Evolutionary conservation across 148 eudicot species (phyloP).

Genomic region (Linanthus parryae): DNA sequence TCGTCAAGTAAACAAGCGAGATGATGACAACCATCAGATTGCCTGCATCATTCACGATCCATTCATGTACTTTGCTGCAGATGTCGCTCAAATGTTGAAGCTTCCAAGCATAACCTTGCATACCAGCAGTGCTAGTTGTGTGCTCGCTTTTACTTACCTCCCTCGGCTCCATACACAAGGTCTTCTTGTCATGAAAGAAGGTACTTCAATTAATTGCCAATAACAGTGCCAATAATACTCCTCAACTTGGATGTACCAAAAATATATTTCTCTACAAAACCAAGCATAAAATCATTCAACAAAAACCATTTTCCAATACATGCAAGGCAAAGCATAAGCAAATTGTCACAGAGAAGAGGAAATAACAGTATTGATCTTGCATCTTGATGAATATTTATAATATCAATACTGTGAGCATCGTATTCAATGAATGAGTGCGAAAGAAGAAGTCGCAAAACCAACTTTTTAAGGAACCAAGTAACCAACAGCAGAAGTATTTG

Average conservation of each 20-base stretch:
- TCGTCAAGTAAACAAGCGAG: too few species aligned
- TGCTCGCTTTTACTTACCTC: background rate
- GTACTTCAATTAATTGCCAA: background rate
- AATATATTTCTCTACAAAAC: background rate
- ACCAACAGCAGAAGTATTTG: too few species aligned
- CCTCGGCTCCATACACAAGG: constrained; percentile 12
- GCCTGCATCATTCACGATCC: constrained; percentile 22
- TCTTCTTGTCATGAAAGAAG: constrained; percentile 16
- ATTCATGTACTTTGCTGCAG: constrained; percentile 18
- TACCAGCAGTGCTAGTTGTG: constrained; percentile 12
- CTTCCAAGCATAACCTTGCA: constrained; percentile 17
- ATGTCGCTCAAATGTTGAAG: constrained; percentile 14
- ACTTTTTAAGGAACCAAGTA: too few species aligned
- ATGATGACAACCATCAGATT: background rate
- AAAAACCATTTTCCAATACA: background rate
- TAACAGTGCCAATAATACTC: background rate
- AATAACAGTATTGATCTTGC: too few species aligned
- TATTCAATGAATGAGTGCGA: too few species aligned
- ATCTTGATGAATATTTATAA: too few species aligned
- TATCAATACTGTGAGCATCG: too few species aligned
- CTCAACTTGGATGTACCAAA: background rate
- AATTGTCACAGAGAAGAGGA: background rate
- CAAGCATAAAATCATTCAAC: background rate
- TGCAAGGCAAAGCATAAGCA: background rate
- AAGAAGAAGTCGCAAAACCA: too few species aligned